phyloP scores from a whole-genome alignment of 371 early-diverging fungal species.

The Coemansia sp. region DNA sequence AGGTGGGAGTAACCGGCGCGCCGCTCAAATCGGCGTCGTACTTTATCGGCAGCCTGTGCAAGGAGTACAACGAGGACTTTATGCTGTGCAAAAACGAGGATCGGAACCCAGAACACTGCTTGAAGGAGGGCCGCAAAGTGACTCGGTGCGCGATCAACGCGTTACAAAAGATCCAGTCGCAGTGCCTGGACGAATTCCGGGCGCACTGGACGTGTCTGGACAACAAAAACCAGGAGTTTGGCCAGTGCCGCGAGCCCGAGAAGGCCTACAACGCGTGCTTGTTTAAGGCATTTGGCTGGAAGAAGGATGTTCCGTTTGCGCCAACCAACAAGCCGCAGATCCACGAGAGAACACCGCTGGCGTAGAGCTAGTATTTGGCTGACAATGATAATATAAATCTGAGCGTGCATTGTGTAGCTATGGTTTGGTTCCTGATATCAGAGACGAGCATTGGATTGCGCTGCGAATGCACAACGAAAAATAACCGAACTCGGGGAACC shows the following conservation, averaged over 20 bases:
- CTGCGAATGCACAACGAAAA: background rate
- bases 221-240: constrained; percentile 82
- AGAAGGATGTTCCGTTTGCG: constrained; percentile 43
- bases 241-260: constrained; percentile 81
- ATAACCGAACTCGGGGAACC: background rate
- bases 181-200: constrained; percentile 87
- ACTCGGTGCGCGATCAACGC: constrained; percentile 92
- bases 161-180: constrained; percentile 80
- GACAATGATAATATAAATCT: background rate
- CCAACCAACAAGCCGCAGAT: constrained; percentile 41
- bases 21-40: constrained; percentile 92
- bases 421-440: too few species aligned
- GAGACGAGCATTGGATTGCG: too few species aligned
- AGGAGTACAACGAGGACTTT: constrained; percentile 92
- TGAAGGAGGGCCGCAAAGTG: constrained; percentile 92
- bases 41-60: constrained; percentile 87
- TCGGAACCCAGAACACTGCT: constrained; percentile 85
- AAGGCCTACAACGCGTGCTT: constrained; percentile 84
- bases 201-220: constrained; percentile 94
- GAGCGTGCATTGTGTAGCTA: background rate
- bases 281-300: constrained; percentile 75
- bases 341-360: constrained; percentile 37
- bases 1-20: constrained; percentile 89
- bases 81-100: constrained; percentile 95
- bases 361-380: background rate